A percentile compares a stretch with the other conserved stretches of the same genome.
Evolutionary conservation across 2,329 filamentous ascomycete genomes (phyloP).

Genomic region (Cercospora beticola): DNA sequence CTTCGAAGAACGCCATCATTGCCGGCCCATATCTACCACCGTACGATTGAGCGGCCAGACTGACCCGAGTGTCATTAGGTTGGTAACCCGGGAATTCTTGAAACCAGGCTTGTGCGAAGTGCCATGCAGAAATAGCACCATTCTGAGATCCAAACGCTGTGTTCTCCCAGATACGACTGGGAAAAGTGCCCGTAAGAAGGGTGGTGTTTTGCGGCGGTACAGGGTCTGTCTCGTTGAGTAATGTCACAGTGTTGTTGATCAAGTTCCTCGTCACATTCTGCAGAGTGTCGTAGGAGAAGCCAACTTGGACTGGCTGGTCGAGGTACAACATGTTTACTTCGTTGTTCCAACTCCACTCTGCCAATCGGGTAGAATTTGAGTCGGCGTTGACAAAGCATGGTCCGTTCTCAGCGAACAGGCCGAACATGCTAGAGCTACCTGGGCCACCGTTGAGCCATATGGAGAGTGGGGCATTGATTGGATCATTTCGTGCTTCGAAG

Average conservation of each 20-base stretch:
- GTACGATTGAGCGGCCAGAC: slow-evolving; percentile 48
- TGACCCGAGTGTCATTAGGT: slow-evolving; percentile 57
- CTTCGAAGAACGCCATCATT: slow-evolving; percentile 56
- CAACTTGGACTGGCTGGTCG: slow-evolving; percentile 61
- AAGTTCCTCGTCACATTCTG: slow-evolving; percentile 41
- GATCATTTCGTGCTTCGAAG: slow-evolving; percentile 57
- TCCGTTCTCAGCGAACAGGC: slow-evolving; percentile 51
- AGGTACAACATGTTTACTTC: slow-evolving; percentile 60
- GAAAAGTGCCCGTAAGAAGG: slow-evolving; percentile 54
- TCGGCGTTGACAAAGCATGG: slow-evolving; percentile 57
- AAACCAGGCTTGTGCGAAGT: slow-evolving; percentile 62
- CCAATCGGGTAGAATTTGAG: slow-evolving; percentile 51
- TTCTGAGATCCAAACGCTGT: slow-evolving; percentile 54
- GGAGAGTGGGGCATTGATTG: slow-evolving; percentile 54
- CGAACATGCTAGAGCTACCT: slow-evolving; percentile 54
- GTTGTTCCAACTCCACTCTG: slow-evolving; percentile 63
- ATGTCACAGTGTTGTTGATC: slow-evolving; percentile 19
- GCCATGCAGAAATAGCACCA: slow-evolving; percentile 58
- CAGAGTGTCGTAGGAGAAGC: slow-evolving; percentile 52
- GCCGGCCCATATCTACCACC: slow-evolving; percentile 63
- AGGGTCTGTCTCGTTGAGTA: slow-evolving; percentile 20
- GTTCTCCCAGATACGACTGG: slow-evolving; percentile 45
- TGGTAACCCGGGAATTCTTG: slow-evolving; percentile 63
- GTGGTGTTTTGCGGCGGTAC: slow-evolving; percentile 53
- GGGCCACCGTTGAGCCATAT: slow-evolving; percentile 63